Evolutionary conservation across 169 alveolate species (phyloP).

Genomic region (Cryptosporidium parvum): DNA sequence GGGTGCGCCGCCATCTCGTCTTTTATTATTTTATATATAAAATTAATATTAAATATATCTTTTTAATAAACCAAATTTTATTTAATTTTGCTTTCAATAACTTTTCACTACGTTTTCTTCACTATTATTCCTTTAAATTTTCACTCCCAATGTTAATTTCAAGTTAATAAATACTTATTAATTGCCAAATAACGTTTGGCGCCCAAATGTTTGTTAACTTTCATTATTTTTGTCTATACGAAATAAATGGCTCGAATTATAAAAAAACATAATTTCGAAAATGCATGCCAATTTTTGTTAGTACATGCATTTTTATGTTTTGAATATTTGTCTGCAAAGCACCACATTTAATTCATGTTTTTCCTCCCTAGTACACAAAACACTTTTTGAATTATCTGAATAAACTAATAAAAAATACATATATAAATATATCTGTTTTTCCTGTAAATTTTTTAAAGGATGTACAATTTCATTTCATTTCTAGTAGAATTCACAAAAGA

Average conservation of each 20-base stretch:
- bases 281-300: neutral
- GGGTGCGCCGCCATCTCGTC: conserved; percentile 33
- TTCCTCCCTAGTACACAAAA: neutral
- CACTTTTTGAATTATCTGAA: neutral
- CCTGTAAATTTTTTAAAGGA: neutral
- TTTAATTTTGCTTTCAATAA: neutral
- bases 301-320: neutral
- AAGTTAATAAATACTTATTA: no score
- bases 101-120: neutral
- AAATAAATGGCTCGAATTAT: neutral
- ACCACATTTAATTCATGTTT: neutral
- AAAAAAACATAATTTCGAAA: no score
- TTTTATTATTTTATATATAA: neutral
- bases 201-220: neutral
- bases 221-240: neutral
- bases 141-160: no score
- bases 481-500: conserved; percentile 31
- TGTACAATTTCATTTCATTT: conserved; percentile 22
- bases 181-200: neutral
- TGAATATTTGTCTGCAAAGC: neutral
- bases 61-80: neutral
- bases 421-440: neutral
- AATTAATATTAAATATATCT: neutral
- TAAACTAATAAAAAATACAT: neutral
- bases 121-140: neutral